Base-by-base conservation (phyloP, 2,329 filamentous ascomycete genomes). In the Mollisiaceae sp. region DNA sequence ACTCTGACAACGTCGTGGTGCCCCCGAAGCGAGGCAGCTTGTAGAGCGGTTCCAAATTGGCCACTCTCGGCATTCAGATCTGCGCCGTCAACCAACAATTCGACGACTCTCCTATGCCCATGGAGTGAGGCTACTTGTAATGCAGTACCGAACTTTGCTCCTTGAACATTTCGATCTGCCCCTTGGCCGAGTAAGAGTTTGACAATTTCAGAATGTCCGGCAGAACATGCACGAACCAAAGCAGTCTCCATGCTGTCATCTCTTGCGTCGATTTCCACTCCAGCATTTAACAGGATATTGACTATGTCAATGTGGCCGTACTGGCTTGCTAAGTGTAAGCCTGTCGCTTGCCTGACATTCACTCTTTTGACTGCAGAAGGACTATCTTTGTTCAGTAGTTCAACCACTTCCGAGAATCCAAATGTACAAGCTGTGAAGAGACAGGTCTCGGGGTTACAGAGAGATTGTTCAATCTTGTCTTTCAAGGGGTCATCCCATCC, bases 41-140 rank as follows among this genome's bases (percentile, higher is more conserved):
- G 56, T 15, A 59, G 35, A 5, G 56, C 32, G 20, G 35, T 39
- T 20, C 56, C 38, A 18, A 22, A 59, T 39, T 43, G 35, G n/a
- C 56, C 56, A 11, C 56, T 36, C 27, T 43, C 14, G 12, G 56
- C 35, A 32, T 43, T 22, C 12, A 43, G 15, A 43, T 59, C 38
- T 41, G 56, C 56, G 36, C 56, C 56, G 24, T 43, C 20, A 12
- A 59, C n/a, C 22, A 59, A 38, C 15, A 59, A 38, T 27, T 38
- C 22, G 56, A 59, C 54, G 6, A 38, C 18, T 4, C 12, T 38
- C 3, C 9, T 36, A 20, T 57, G 54, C 6, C 32, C 32, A 20
- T 9, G n/a, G n/a, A 57, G n/a, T 38, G 54, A 11, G 18, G 54
- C 54, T 20, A 11, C 32, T 57, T 57, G 27, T 14, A 57, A n/a